Percentiles rank a stretch among this genome's conserved stretches.
Conservation (phyloP, 805 yeast species). For the Isabelozyma heimii region DNA sequence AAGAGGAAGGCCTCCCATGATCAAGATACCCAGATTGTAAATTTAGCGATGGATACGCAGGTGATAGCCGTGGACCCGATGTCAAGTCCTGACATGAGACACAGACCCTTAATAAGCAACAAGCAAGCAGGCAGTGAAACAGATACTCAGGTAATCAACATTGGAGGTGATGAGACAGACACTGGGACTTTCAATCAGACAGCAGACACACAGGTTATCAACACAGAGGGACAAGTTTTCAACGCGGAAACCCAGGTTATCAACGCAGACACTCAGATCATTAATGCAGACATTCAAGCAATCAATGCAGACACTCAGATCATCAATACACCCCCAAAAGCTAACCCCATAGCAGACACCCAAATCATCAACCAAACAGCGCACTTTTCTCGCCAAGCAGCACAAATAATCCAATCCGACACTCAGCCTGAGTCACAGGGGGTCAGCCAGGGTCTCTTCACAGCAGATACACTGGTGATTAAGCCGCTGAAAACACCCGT, state of each 20-base stretch:
- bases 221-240: background rate
- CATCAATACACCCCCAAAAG: background rate
- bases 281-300: constrained; percentile 3
- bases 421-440: too few species aligned
- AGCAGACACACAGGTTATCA: background rate
- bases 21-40: constrained; percentile 1
- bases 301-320: constrained; percentile 1
- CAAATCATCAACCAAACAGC: too few species aligned
- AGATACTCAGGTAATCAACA: background rate
- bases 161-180: background rate
- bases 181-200: background rate
- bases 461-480: background rate
- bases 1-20: too few species aligned
- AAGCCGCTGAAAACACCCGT: background rate
- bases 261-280: background rate
- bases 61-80: constrained; percentile 3
- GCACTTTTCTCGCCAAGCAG: too few species aligned
- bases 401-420: too few species aligned
- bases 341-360: background rate
- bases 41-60: constrained; percentile 11
- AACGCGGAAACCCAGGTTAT: constrained; percentile 9
- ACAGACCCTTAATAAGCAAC: constrained; percentile 1
- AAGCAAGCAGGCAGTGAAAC: background rate
- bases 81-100: too few species aligned
- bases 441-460: too few species aligned